Evolutionary conservation across 139 green algal genomes (phyloP), one percentile per base, ranked within the genome.

Genomic region (Coccomyxa sp.): DNA sequence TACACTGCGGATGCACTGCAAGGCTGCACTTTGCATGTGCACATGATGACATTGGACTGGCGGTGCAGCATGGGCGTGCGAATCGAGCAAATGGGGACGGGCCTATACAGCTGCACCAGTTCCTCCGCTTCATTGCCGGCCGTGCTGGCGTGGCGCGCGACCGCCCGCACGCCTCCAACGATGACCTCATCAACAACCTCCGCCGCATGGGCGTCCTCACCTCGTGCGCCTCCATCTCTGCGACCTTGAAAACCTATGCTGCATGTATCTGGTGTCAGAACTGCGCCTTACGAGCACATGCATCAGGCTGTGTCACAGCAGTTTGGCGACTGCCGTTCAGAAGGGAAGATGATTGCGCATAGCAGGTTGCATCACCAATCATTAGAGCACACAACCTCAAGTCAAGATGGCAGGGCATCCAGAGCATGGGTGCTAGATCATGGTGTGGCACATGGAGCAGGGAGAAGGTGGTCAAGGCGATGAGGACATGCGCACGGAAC

Each of bases 141-240:
- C 18, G 63, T 1, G 63, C 63, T 21, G 83, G 85, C 14, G 77
- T 88, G 67, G 79, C 88, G 58, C 82, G 85, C 27, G 82, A 83
- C 17, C 80, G 85, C 27, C 76, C 67, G 13, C 75, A 32, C 16
- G 89, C 90, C 28, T 60, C 71, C 28, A 89, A 76, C 81, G 88
- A 91, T 12, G 88, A 93, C 30, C 91, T 94, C 10, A 77, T 94
- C 28, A 51, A 82, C 18, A 87, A 86, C 60, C 82, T 94, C 79
- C 83, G 83, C 80, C 80, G 85, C 10, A 77, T 31, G 10, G 88
- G 91, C 58, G 88, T 90, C 32, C 85, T 94, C 45, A 84, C 51
- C 51, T 68, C 79, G 83, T 86, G 32, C 18, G 79, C 30, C 0
- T 63, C 74, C 16, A 17, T 0, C 57, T 25, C 79, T 82, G 57